Evolutionary conservation across 352 stramenopile genomes (phyloP).

Genomic region (Phytopythium cucurbitacearum): DNA sequence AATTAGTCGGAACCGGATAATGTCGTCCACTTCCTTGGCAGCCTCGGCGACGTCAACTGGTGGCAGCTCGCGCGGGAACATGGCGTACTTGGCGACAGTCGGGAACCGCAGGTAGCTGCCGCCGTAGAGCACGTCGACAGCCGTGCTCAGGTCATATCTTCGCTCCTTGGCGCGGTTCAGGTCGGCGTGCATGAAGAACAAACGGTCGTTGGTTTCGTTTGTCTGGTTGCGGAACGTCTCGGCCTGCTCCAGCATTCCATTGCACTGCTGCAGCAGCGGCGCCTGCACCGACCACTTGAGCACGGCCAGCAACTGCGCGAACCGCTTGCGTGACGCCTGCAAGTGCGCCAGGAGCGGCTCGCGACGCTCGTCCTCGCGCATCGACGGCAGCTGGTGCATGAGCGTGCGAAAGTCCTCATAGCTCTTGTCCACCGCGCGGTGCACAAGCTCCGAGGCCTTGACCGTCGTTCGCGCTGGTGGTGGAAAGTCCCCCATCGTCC

Average conservation of each 20-base stretch:
- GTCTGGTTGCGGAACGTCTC: slow-evolving; percentile 66
- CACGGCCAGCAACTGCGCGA: slow-evolving; percentile 72
- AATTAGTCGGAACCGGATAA: slow-evolving; percentile 82
- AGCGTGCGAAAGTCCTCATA: slow-evolving; percentile 80
- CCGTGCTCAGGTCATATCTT: slow-evolving; percentile 75
- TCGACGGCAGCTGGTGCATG: slow-evolving; percentile 57
- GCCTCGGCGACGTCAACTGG: slow-evolving; percentile 52
- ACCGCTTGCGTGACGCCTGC: slow-evolving; percentile 55
- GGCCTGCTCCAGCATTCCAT: slow-evolving; percentile 50
- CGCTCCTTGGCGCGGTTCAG: slow-evolving; percentile 78
- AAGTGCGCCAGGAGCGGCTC: slow-evolving; percentile 66
- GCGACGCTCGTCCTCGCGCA: slow-evolving; percentile 72
- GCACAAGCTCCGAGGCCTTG: slow-evolving; percentile 71
- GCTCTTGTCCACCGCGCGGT: slow-evolving; percentile 76
- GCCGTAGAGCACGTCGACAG: slow-evolving; percentile 76
- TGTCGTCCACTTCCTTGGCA: slow-evolving; percentile 62
- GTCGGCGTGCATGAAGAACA: slow-evolving; percentile 85
- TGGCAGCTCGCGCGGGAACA: slow-evolving; percentile 64
- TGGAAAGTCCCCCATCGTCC: slow-evolving; percentile 66
- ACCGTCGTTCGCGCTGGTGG: slow-evolving; percentile 51
- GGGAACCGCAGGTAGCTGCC: slow-evolving; percentile 74
- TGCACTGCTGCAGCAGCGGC: slow-evolving; percentile 70
- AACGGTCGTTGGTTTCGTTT: slow-evolving; percentile 80
- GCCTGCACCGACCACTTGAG: slow-evolving; percentile 87
- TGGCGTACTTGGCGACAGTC: slow-evolving; percentile 66